Percentiles rank a stretch among this genome's conserved stretches.
Conservation (phyloP, 192 early-diverging fungal genomes). For the Geranomyces michiganensis region DNA sequence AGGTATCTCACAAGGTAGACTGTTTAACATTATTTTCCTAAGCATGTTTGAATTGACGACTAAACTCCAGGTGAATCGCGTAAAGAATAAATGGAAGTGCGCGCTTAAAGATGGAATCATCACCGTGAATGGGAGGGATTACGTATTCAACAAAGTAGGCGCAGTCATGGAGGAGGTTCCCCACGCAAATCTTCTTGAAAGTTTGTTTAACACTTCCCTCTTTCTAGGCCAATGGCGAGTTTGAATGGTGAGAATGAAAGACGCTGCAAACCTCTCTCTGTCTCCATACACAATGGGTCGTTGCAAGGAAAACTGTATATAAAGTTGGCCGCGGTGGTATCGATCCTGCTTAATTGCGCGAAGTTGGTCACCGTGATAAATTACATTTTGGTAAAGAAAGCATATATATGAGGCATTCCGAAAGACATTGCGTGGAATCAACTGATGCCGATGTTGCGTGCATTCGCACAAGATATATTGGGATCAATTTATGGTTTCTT, state of each 20-base stretch:
- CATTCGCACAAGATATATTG: too few relatives aligned
- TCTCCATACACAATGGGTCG: neutral
- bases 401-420: too few relatives aligned
- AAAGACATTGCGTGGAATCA: too few relatives aligned
- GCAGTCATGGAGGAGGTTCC: too few relatives aligned
- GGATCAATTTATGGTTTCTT: too few relatives aligned
- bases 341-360: neutral
- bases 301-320: neutral
- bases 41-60: neutral
- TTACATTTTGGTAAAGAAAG: neutral
- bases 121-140: constrained; percentile 92
- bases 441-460: too few relatives aligned
- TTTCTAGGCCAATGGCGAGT: constrained; percentile 79
- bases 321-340: neutral
- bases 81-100: constrained; percentile 99
- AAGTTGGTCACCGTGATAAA: neutral
- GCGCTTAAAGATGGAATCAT: constrained; percentile 95
- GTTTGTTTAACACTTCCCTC: neutral
- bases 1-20: constrained; percentile 52
- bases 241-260: constrained; percentile 84
- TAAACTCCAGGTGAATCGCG: constrained; percentile 71
- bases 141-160: constrained; percentile 83
- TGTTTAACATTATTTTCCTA: neutral
- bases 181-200: neutral
- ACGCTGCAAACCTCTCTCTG: neutral